Evolutionary conservation across 768 basidiomycete genomes (phyloP).

Genomic region (Russula ochroleuca): DNA sequence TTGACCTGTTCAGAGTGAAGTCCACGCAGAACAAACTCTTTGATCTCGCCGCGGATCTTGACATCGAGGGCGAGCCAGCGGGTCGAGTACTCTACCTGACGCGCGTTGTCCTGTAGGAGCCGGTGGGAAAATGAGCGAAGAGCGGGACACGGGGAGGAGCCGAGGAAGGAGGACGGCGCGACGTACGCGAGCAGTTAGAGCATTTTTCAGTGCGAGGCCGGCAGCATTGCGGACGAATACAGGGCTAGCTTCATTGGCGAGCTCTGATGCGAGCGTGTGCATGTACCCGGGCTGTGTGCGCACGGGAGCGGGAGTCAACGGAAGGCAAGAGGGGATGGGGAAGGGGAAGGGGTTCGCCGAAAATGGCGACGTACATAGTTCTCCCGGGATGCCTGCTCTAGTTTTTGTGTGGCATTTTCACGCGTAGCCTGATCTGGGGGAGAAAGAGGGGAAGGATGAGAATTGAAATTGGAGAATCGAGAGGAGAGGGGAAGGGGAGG

Average conservation of each 20-base stretch:
- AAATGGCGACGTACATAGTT: conserved; percentile 68
- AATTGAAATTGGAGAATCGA: conserved; percentile 2
- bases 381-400: conserved; percentile 79
- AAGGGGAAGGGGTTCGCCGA: conserved; percentile 21
- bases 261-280: conserved; percentile 80
- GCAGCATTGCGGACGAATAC: conserved; percentile 90
- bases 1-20: conserved; percentile 67
- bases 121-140: conserved; percentile 17
- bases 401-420: conserved; percentile 85
- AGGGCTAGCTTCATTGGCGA: conserved; percentile 68
- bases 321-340: conserved; percentile 20
- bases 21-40: conserved; percentile 78
- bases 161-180: conserved; percentile 18
- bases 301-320: conserved; percentile 1
- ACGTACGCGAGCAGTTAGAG: conserved; percentile 82
- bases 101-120: conserved; percentile 57
- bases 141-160: not conserved
- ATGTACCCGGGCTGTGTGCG: conserved; percentile 80
- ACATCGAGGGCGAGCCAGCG: conserved; percentile 78
- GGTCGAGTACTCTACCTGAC: conserved; percentile 69
- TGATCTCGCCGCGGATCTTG: conserved; percentile 73
- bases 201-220: conserved; percentile 94
- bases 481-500: conserved; percentile 25
- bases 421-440: conserved; percentile 78
- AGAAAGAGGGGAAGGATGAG: conserved; percentile 14